A percentile compares a stretch with the other conserved stretches of the same genome.
phyloP scores from a whole-genome alignment of 2,329 filamentous ascomycete species.

The Cephalotrichum gorgonifer region DNA sequence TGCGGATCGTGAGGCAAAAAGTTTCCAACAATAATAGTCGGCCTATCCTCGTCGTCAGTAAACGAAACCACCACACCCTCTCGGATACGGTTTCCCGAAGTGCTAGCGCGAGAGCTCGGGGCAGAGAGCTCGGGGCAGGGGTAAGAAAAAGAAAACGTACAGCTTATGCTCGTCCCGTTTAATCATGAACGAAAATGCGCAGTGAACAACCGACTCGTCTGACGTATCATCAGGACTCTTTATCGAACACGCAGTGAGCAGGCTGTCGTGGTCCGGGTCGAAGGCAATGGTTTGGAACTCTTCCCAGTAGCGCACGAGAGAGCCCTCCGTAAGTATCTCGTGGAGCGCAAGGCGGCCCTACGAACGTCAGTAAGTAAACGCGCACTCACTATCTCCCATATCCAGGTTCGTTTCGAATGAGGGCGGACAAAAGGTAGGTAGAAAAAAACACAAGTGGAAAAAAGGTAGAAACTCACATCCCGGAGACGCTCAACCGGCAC shows the following conservation, averaged over 20 bases:
- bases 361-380: not conserved
- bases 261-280: conserved; percentile 84
- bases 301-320: conserved; percentile 95
- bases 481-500: conserved; percentile 83
- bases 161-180: conserved; percentile 91
- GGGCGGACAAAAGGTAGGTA: not conserved
- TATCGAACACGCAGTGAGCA: conserved; percentile 84
- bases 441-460: not conserved
- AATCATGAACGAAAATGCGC: conserved; percentile 97
- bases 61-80: too few relatives aligned
- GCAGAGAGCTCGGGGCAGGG: not conserved
- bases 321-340: conserved; percentile 91
- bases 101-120: too few relatives aligned
- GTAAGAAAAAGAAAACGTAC: conserved; percentile 46
- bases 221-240: conserved; percentile 68
- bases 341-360: conserved; percentile 92
- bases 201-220: conserved; percentile 65
- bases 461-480: conserved; percentile 55
- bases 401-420: not conserved
- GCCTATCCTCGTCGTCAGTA: conserved; percentile 40
- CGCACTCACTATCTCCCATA: too few relatives aligned
- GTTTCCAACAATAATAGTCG: conserved; percentile 90
- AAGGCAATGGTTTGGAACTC: conserved; percentile 98
- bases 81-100: too few relatives aligned
- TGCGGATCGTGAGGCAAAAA: conserved; percentile 75